Base-by-base conservation (phyloP, 306 rosid species). In the Cicer judaicum region DNA sequence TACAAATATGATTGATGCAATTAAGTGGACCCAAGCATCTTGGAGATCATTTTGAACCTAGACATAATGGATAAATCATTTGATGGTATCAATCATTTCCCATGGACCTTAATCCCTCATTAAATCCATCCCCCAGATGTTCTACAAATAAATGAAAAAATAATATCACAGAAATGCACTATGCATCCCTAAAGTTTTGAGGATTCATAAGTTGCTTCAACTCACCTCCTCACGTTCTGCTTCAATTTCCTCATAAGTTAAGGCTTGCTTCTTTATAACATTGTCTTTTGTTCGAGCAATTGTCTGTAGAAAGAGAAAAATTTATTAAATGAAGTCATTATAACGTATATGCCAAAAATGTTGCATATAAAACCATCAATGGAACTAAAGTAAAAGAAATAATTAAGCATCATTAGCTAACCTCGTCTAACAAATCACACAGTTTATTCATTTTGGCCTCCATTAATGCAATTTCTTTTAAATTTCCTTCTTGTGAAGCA, bases 201-300 rank as follows among this genome's bases (percentile, higher is more conserved):
- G 56, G 61, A 68, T 24, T 66, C 41, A 47, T 40, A 63, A 57
- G 24, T 69, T 48, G 63, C 36, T 68, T 65, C 13, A 50, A 78
- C 90, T 88, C 84, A 91, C 98, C 88, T 94, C 98, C 84, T 88
- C 93, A 43, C 93, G 97, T 72, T 94, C 98, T 79, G 94, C 98
- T 80, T 85, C 97, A 85, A 94, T 91, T 87, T 94, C 98, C 80
- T 87, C 98, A 39, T 94, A 94, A 1, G 97, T 94, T 81, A 94
- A 78, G 55, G 98, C 95, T 79, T 94, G 98, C 85, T 92, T 94
- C 93, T 94, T 94, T 64, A 91, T 88, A 71, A 94, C 67, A 77
- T 94, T 94, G 85, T 94, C 98, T 78, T 87, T 94, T 55, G 98
- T 94, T 78, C 90, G 84, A 10, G 57, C 84, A 79, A 94, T 90